These are phyloP conservation scores for Saposhnikovia divaricata DNA, from an alignment of 129 eudicot species.

Conservation along the genomic window DNA sequence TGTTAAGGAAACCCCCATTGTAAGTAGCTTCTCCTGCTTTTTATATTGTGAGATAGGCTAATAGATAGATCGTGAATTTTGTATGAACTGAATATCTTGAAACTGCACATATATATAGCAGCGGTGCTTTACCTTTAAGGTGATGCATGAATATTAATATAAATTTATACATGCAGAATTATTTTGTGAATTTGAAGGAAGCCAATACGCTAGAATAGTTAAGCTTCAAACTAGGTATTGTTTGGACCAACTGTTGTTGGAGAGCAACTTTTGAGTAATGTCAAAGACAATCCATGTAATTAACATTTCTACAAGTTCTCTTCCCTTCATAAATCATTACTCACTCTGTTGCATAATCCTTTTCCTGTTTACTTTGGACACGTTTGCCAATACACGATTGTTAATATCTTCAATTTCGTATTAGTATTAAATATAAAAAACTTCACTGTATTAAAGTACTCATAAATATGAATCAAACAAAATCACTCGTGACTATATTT, in stretches of 20 bases:
- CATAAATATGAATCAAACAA: too few species aligned
- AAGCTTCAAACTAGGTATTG: not conserved
- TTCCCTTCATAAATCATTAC: not conserved
- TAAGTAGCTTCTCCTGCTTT: not conserved
- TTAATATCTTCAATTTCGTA: too few species aligned
- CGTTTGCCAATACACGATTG: too few species aligned
- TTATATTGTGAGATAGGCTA: not conserved
- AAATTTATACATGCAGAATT: not conserved
- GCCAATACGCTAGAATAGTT: not conserved
- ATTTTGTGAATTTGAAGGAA: not conserved
- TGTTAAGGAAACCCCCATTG: conserved; percentile 7
- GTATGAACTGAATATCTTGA: conserved; percentile 12
- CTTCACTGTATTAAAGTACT: too few species aligned
- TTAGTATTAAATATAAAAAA: too few species aligned
- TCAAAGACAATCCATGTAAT: conserved; percentile 13
- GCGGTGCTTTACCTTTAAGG: not conserved
- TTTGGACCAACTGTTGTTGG: conserved; percentile 21
- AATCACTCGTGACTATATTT: too few species aligned
- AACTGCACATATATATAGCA: not conserved
- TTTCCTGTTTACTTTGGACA: too few species aligned
- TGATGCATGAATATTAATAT: not conserved
- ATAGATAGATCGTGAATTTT: not conserved
- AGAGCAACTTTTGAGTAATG: conserved; percentile 31
- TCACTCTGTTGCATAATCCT: too few species aligned
- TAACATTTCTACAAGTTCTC: not conserved